Evolutionary conservation across 176 grass and related monocot species (phyloP), one percentile per base, ranked within the genome.

Genomic region (Phragmites australis): DNA sequence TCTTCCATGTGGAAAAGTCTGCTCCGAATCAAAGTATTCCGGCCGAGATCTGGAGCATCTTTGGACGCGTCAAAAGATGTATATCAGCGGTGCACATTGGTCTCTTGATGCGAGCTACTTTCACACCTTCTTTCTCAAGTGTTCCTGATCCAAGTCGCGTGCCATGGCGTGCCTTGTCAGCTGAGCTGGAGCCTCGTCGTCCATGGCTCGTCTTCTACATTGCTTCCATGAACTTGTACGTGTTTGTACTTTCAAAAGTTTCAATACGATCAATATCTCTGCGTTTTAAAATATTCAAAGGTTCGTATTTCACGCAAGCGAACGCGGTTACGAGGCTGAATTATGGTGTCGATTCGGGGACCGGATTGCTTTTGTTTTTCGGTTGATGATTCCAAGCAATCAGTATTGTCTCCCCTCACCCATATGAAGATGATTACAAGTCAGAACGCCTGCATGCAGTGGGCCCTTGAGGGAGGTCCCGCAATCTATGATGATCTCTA

Each of bases 21-120:
- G 18, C 3, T 23, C 53, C 1, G 6, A 42, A 58, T 23, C 9
- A 0, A 65, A 57, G 27, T 30, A 68, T 42, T 50, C 42, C 17
- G 50, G 50, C 34, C 70, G 68, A 50, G 84, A 51, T 75, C 16
- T 21, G 68, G 77, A 67, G 27, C 66, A 19, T 60, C 66, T 61
- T 60, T 81, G 41, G 45, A 49, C 21, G 14, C 25, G 79, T 50
- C 67, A 70, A 65, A 76, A 76, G 15, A 49, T 16, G 25, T 37
- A 8, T 16, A 10, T 14, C 9, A 27, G 7, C 30, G 6, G 62
- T 3, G 49, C 39, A 14, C 29, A 6, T 15, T 12, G 74, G 41
- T 62, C 57, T 42, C 53, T 46, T 13, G 41, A n/a, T 21, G 11
- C 29, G 29, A 65, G 29, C 29, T 17, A n/a, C 10, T 39, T 65